Conservation (phyloP, 768 basidiomycete species). For the Mycena alexandri region DNA sequence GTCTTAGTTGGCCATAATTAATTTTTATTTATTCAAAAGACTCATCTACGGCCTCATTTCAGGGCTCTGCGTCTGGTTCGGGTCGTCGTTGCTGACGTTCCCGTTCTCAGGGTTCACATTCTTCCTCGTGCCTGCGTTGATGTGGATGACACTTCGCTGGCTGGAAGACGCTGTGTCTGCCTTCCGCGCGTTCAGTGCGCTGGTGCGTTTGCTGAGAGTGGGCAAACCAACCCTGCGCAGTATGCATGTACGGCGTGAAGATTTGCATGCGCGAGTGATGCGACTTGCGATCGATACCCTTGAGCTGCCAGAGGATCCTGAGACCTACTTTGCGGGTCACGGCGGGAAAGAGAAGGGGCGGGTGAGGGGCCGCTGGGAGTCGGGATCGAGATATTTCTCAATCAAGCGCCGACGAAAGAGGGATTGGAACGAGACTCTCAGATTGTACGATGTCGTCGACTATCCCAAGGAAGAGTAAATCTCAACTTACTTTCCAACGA, state of each 20-base stretch:
- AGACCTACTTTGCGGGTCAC: slow-evolving; percentile 67
- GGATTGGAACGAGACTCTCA: slow-evolving; percentile 90
- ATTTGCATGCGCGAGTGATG: slow-evolving; percentile 76
- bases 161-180: slow-evolving; percentile 86
- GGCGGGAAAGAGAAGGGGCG: slow-evolving; percentile 82
- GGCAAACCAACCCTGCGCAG: slow-evolving; percentile 68
- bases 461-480: slow-evolving; percentile 70
- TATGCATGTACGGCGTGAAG: slow-evolving; percentile 66
- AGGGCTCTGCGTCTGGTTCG: slow-evolving; percentile 76
- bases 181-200: slow-evolving; percentile 77
- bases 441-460: slow-evolving; percentile 86
- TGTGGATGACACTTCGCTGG: slow-evolving; percentile 95
- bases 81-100: slow-evolving; percentile 67
- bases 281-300: slow-evolving; percentile 69
- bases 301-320: slow-evolving; percentile 77
- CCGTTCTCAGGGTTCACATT: slow-evolving; percentile 70
- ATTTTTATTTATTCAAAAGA: too few species aligned
- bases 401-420: slow-evolving; percentile 82
- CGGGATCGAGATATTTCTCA: slow-evolving; percentile 82
- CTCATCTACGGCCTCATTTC: slow-evolving; percentile 85
- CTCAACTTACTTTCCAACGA: neutral
- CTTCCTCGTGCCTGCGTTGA: slow-evolving; percentile 74
- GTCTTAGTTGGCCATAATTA: too few species aligned
- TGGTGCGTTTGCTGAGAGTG: slow-evolving; percentile 72
- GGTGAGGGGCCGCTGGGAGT: slow-evolving; percentile 76